Base-by-base conservation (phyloP, 805 yeast genomes). In the Candida manassasensis region DNA sequence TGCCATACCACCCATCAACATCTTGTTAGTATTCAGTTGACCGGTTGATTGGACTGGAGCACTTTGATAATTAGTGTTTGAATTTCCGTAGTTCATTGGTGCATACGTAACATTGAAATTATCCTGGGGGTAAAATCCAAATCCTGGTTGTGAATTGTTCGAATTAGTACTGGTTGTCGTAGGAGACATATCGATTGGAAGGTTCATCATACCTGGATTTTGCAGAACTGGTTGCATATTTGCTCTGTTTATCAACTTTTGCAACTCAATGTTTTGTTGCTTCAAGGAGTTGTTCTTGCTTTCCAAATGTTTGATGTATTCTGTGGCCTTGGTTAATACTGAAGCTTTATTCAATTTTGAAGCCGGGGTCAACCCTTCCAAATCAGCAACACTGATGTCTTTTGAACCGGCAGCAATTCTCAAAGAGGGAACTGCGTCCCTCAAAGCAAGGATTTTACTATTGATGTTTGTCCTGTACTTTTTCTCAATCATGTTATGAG, bases 401-500 rank as follows among this genome's bases (percentile, higher is more conserved):
- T 64, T 68, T 12, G 66, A 58, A 29, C 75, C 71, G 11, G 77
- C 66, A 6, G 81, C 81, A 25, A 81, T 77, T 46, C 85, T 68
- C 35, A 85, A 64, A 3, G 93, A 61, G 3, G 95, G 95, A 12
- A 85, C 94, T 3, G 86, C 81, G 46, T 83, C 83, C 50, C 87
- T 67, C 21, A 84, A 69, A 29, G 79, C 81, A 21, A 74, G 45
- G 31, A 84, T 83, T 54, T 79, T 81, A 36, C 81, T 67, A 49
- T 83, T 84, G 45, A 84, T 81, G 50, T 84, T 84, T 14, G 84
- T 80, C 46, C 94, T 60, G 57, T 85, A 85, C 50, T 82, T 79
- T 59, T 84, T 84, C 53, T 85, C 94, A 45, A 84, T 80, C 68
- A 82, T 77, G 50, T 84, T 84, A 59, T 84, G 94, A 6, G 85